Percentiles rank a stretch among this genome's conserved stretches.
These are phyloP conservation scores for Boletus speciosus DNA, from an alignment of 768 basidiomycete species.

Conservation along the genomic window DNA sequence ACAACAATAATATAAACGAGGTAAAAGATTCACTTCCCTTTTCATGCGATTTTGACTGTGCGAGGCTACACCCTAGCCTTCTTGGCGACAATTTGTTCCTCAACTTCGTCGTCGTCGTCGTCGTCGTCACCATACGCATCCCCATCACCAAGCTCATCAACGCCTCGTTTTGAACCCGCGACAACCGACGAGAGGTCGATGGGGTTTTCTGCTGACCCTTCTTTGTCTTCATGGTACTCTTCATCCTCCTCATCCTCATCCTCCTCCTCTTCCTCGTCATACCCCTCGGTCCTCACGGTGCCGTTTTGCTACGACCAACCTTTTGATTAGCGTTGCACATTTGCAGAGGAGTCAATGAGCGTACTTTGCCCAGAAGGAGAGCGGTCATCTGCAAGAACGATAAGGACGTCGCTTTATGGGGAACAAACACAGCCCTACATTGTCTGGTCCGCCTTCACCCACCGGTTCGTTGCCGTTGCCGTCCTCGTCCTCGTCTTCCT, in stretches of 20 bases:
- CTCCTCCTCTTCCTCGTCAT: constrained; percentile 16
- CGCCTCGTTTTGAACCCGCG: constrained; percentile 26
- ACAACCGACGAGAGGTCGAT: constrained; percentile 8
- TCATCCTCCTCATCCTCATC: constrained; percentile 21
- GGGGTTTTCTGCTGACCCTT: constrained; percentile 10
- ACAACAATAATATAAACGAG: background rate
- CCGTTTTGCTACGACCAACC: constrained; percentile 15
- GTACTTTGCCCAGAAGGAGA: constrained; percentile 21
- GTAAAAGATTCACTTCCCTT: background rate
- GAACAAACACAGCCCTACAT: constrained; percentile 9
- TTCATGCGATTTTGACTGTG: background rate
- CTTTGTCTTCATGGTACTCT: constrained; percentile 13
- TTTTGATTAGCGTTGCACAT: background rate
- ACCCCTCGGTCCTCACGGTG: background rate
- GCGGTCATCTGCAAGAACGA: constrained; percentile 20
- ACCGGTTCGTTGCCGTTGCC: constrained; percentile 4
- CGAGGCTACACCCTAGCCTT: constrained; percentile 25
- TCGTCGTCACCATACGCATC: constrained; percentile 11
- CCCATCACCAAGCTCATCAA: constrained; percentile 18
- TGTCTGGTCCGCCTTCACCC: background rate
- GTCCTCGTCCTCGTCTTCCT: constrained; percentile 16
- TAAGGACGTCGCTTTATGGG: background rate
- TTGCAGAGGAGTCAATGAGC: background rate
- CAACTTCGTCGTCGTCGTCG: constrained; percentile 1
- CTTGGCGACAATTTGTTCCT: constrained; percentile 14